phyloP scores from a whole-genome alignment of 2,329 filamentous ascomycete genomes.

The Nemania sp. region DNA sequence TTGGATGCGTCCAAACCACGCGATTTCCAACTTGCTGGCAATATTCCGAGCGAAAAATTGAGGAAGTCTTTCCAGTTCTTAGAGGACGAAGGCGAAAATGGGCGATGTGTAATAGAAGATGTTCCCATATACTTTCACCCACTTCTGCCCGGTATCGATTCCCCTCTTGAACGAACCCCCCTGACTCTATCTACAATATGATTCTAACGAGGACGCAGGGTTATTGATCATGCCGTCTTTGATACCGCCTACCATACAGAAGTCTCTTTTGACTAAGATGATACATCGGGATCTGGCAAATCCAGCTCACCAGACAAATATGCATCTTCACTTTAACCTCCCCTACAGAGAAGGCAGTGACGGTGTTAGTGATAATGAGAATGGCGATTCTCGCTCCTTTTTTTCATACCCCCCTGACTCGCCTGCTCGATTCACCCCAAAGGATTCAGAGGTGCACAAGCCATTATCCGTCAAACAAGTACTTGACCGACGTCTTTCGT shows the following conservation, averaged over 20 bases:
- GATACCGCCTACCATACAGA: conserved; percentile 70
- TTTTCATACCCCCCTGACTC: conserved; percentile 55
- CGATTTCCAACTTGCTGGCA: conserved; percentile 50
- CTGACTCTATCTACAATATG: background rate
- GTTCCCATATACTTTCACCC: conserved; percentile 64
- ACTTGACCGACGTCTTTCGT: conserved; percentile 80
- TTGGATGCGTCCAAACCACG: conserved; percentile 43
- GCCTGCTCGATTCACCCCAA: conserved; percentile 64
- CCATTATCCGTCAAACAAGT: conserved; percentile 70
- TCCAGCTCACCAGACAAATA: conserved; percentile 78
- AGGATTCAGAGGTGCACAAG: conserved; percentile 74
- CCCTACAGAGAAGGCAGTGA: conserved; percentile 53
- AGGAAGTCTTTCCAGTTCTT: conserved; percentile 49
- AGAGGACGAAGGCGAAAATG: conserved; percentile 39
- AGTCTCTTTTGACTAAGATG: conserved; percentile 69
- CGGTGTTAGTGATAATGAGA: conserved; percentile 18
- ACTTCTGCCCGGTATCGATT: conserved; percentile 66
- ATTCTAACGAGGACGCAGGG: conserved; percentile 54
- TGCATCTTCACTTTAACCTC: conserved; percentile 80
- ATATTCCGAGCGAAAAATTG: conserved; percentile 49
- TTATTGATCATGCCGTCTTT: conserved; percentile 77
- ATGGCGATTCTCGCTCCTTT: conserved; percentile 49
- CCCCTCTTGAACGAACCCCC: background rate
- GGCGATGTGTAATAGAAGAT: conserved; percentile 41
- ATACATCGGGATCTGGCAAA: conserved; percentile 77